A percentile compares a stretch with the other conserved stretches of the same genome.
These are phyloP conservation scores for Chenopodium album DNA, from an alignment of 148 eudicot genomes.

Conservation along the genomic window DNA sequence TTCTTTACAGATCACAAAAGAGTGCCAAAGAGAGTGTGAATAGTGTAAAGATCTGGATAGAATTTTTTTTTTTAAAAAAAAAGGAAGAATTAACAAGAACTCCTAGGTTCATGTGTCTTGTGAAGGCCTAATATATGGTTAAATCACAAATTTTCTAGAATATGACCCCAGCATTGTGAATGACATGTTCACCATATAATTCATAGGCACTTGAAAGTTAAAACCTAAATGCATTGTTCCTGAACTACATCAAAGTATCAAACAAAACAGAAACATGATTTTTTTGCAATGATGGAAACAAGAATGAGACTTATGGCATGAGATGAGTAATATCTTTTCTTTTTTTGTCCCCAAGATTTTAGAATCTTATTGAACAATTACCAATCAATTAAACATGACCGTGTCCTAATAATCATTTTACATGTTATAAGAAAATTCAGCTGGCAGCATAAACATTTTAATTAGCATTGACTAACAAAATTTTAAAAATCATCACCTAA, in stretches of 20 bases:
- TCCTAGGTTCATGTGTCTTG: neutral
- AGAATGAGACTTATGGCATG: neutral
- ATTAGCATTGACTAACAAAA: neutral
- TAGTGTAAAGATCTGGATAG: no score
- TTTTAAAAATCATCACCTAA: neutral
- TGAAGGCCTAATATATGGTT: neutral
- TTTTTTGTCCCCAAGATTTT: neutral
- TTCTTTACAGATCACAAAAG: no score
- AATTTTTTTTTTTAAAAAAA: no score
- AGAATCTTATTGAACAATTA: neutral
- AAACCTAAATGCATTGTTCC: neutral
- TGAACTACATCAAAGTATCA: neutral
- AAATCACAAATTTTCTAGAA: neutral
- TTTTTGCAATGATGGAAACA: neutral
- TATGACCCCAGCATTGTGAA: neutral
- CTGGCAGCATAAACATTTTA: neutral
- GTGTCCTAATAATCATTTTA: neutral
- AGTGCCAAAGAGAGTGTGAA: no score
- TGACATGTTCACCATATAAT: neutral
- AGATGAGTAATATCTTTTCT: neutral
- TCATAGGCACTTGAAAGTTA: neutral
- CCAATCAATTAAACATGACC: neutral
- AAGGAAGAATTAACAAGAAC: neutral
- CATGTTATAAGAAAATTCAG: neutral
- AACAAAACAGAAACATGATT: neutral